Conservation (phyloP, 345 rosid genomes). For the Hevea brasiliensis region DNA sequence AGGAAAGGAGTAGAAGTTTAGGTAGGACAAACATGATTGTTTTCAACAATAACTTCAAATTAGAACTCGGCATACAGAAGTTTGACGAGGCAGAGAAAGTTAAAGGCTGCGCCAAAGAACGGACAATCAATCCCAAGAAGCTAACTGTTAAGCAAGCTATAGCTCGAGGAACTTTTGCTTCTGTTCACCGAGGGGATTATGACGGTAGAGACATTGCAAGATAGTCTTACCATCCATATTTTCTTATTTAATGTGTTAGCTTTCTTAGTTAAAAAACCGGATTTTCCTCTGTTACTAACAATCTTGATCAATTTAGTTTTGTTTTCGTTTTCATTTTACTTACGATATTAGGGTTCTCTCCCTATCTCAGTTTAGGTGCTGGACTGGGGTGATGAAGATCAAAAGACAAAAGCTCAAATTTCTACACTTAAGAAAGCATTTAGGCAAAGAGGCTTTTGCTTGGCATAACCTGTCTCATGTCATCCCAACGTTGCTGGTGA, state of each 20-base stretch:
- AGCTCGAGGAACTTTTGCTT: not conserved
- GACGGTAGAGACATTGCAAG: not conserved
- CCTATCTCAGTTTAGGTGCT: not conserved
- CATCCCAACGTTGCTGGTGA: conserved; percentile 10
- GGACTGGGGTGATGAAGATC: not conserved
- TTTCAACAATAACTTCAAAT: no score
- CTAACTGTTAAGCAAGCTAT: not conserved
- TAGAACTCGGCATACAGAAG: no score
- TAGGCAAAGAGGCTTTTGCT: not conserved
- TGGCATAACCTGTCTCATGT: not conserved
- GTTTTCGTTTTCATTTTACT: no score
- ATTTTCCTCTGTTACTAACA: no score
- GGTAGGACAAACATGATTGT: no score
- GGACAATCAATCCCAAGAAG: conserved; percentile 6
- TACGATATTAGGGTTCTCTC: no score
- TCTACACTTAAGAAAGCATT: not conserved
- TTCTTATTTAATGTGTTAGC: no score
- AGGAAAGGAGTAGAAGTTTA: no score
- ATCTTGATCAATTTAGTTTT: no score
- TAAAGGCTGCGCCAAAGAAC: not conserved
- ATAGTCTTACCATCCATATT: not conserved
- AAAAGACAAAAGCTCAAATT: not conserved
- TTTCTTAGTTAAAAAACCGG: no score
- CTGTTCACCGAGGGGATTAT: not conserved
- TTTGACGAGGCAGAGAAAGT: no score